Evolutionary conservation across 2,329 filamentous ascomycete species (phyloP).

Genomic region (Kalaharituber pfeilii): DNA sequence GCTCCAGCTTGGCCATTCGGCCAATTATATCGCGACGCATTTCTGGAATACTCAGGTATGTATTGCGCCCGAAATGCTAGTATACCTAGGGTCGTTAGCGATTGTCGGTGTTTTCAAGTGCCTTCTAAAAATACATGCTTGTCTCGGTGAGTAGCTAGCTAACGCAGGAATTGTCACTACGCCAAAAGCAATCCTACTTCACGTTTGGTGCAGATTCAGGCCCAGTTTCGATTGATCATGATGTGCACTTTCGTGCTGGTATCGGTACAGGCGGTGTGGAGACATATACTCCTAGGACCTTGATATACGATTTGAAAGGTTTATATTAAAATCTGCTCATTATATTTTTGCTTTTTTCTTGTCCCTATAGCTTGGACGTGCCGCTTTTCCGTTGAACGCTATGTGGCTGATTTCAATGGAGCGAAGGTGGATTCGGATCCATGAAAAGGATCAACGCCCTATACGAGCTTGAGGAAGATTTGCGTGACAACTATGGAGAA

Average conservation of each 20-base stretch:
- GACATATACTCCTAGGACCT: constrained; percentile 76
- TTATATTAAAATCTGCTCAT: background rate
- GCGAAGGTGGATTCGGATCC: constrained; percentile 57
- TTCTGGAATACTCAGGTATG: constrained; percentile 58
- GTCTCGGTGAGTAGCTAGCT: no score
- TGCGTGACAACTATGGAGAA: background rate
- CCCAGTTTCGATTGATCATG: constrained; percentile 55
- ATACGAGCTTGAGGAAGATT: constrained; percentile 39
- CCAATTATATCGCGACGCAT: constrained; percentile 85
- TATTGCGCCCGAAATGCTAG: background rate
- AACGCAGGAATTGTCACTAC: no score
- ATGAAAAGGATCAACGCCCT: constrained; percentile 74
- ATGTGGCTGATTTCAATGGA: background rate
- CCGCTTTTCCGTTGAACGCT: background rate
- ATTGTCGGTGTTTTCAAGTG: no score
- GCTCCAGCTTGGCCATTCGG: constrained; percentile 77
- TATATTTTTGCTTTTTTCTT: background rate
- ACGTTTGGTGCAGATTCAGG: constrained; percentile 57
- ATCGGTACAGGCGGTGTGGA: constrained; percentile 68
- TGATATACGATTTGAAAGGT: constrained; percentile 86
- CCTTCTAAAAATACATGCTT: no score
- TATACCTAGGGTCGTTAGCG: no score
- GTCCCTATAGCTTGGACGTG: background rate
- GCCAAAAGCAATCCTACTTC: constrained; percentile 76
- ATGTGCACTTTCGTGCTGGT: constrained; percentile 76